These are phyloP conservation scores for Trametes cingulata DNA, from an alignment of 768 basidiomycete species.

Conservation along the genomic window DNA sequence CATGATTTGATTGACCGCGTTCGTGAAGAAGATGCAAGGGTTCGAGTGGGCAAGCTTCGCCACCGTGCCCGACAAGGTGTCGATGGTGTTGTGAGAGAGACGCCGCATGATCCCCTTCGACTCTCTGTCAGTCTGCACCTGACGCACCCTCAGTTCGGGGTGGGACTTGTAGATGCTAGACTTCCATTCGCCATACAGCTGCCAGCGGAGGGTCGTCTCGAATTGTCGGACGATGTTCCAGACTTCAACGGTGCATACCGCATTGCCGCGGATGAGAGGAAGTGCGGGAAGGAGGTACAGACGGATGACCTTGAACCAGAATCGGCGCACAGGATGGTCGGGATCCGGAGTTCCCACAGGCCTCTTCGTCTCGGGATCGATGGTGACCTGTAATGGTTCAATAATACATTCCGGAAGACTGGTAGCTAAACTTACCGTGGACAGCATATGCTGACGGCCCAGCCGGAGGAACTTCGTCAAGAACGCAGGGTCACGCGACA, in stretches of 20 bases:
- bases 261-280: conserved; percentile 81
- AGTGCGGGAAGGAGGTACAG: conserved; percentile 84
- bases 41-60: conserved; percentile 95
- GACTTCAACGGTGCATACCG: conserved; percentile 86
- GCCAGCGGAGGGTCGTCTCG: conserved; percentile 81
- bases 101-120: conserved; percentile 88
- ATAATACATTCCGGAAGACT: not conserved
- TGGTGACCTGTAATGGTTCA: conserved; percentile 37
- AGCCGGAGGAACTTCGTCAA: conserved; percentile 80
- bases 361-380: conserved; percentile 65
- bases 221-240: conserved; percentile 88
- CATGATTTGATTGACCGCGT: conserved; percentile 92
- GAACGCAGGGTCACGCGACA: conserved; percentile 76
- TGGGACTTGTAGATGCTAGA: conserved; percentile 67
- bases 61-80: conserved; percentile 81
- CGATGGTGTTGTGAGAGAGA: conserved; percentile 80
- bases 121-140: conserved; percentile 83
- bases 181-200: conserved; percentile 96
- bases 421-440: conserved; percentile 43
- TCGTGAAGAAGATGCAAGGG: conserved; percentile 86
- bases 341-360: conserved; percentile 54
- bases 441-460: conserved; percentile 62
- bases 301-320: conserved; percentile 85
- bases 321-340: conserved; percentile 60
- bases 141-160: conserved; percentile 76